Conservation (phyloP, 192 early-diverging fungal genomes). For the Coemansia sp. region DNA sequence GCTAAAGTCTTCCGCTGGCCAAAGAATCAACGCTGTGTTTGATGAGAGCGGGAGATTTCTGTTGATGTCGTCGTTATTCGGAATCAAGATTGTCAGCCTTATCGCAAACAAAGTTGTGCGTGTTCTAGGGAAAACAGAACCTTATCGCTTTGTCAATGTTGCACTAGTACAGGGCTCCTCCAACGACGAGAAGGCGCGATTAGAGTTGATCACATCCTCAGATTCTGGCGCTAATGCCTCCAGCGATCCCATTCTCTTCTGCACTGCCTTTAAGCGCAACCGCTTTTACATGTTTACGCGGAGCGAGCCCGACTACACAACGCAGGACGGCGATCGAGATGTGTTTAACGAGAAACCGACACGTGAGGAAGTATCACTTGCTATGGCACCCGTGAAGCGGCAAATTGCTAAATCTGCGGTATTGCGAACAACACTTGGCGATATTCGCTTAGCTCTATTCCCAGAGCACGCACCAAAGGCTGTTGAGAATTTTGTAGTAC, state of each 20-base stretch:
- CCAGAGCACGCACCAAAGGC: slow-evolving; percentile 82
- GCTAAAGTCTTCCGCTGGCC: slow-evolving; percentile 68
- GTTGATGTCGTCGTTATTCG: slow-evolving; percentile 89
- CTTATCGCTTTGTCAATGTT: slow-evolving; percentile 86
- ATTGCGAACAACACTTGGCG: slow-evolving; percentile 87
- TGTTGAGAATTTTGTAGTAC: slow-evolving; percentile 91
- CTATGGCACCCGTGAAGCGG: slow-evolving; percentile 62
- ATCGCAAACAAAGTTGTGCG: slow-evolving; percentile 79
- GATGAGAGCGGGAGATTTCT: slow-evolving; percentile 88
- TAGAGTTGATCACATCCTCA: slow-evolving; percentile 71
- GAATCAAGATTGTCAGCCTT: slow-evolving; percentile 93
- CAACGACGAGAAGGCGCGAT: neutral
- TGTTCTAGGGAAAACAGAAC: slow-evolving; percentile 89
- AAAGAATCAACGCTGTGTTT: slow-evolving; percentile 78
- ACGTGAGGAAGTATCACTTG: slow-evolving; percentile 91
- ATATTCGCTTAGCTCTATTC: slow-evolving; percentile 85
- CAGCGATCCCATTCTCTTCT: slow-evolving; percentile 85
- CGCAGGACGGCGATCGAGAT: slow-evolving; percentile 73
- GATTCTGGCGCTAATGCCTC: slow-evolving; percentile 67
- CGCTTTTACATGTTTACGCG: slow-evolving; percentile 93
- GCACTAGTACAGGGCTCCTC: slow-evolving; percentile 79
- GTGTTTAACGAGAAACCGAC: slow-evolving; percentile 98
- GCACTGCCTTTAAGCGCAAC: slow-evolving; percentile 87
- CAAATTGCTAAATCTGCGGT: slow-evolving; percentile 69
- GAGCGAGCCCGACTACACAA: slow-evolving; percentile 70